These are phyloP conservation scores for Mycena epipterygia DNA, from an alignment of 768 basidiomycete species.

Conservation along the genomic window DNA sequence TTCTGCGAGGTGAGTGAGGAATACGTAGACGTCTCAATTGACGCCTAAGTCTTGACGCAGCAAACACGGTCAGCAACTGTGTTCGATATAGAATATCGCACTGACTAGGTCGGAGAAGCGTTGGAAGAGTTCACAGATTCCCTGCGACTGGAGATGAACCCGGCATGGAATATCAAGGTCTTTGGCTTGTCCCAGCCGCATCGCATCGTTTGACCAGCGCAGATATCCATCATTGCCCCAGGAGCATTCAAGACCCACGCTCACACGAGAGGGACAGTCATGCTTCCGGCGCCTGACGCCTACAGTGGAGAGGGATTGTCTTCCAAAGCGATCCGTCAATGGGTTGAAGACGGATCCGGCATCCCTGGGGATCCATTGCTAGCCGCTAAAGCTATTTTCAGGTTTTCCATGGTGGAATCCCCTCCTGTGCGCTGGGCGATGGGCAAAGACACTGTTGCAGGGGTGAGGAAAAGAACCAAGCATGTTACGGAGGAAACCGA, in stretches of 20 bases:
- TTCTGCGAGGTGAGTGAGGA: conserved; percentile 11
- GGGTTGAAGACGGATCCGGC: conserved; percentile 14
- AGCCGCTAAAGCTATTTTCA: conserved; percentile 5
- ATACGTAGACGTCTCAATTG: not conserved
- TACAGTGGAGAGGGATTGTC: not conserved
- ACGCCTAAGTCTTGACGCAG: not conserved
- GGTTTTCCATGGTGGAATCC: conserved; percentile 17
- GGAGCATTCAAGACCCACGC: conserved; percentile 25
- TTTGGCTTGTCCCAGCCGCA: too few species aligned
- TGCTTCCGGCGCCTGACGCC: not conserved
- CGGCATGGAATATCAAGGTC: conserved; percentile 31
- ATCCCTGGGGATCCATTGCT: conserved; percentile 17
- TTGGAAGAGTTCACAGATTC: conserved; percentile 29
- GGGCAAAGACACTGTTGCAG: conserved; percentile 15
- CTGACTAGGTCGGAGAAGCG: not conserved
- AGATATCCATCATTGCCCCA: conserved; percentile 26
- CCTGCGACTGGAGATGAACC: conserved; percentile 13
- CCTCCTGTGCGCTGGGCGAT: conserved; percentile 25
- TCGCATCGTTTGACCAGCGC: not conserved
- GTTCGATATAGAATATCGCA: not conserved
- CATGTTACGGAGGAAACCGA: conserved; percentile 4
- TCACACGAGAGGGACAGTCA: conserved; percentile 1
- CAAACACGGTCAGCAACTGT: conserved; percentile 9
- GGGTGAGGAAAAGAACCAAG: not conserved
- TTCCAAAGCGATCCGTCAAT: conserved; percentile 13